Base-by-base conservation (phyloP, 495 filamentous ascomycete species). In the Filosporella fistucella region DNA sequence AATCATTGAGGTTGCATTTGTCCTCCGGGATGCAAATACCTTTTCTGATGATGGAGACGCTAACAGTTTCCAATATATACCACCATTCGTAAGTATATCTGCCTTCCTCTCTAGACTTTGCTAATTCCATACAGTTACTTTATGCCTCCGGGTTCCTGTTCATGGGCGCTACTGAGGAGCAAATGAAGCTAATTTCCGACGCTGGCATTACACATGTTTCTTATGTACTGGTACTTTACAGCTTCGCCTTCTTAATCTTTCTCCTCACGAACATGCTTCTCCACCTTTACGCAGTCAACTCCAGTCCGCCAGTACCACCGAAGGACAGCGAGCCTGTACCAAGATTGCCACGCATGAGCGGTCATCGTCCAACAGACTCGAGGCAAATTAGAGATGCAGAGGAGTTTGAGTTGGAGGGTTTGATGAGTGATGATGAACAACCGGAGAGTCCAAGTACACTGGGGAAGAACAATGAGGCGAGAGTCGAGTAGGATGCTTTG, bases 111-210 rank as follows among this genome's bases (percentile, higher is more conserved):
- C 12, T 24, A 23, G 13, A 39, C 20, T 29, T 14, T 17, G 18
- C 6, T 18, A 25, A 29, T 47, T 37, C 2, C n/a, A 49, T 58
- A n/a, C 44, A 95, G 88, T 77, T 97, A 17, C 80, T 97, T 16
- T 95, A 85, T 58, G 89, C 93, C 32, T 89, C 93, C 3, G 93
- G 93, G 23, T 94, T 98, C 67, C 76, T 96, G 44, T 97, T 98
- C 72, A 94, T 96, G 89, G 85, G 87, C 41, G 93, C 94, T 20
- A 96, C 88, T 2, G 93, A 98, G 64, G 91, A 97, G 63, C 91
- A 98, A 62, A 91, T 97, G 85, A 58, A 73, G 28, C 67, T 96
- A 1, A 68, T 97, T 11, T 68, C 76, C 36, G 70, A 76, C 36
- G 83, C 82, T 3, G 76, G 82, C 43, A 82, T 97, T 60, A 87